A percentile compares a stretch with the other conserved stretches of the same genome.
phyloP scores from a whole-genome alignment of 108 stramenopile genomes.

The Cylindrotheca fusiformis region DNA sequence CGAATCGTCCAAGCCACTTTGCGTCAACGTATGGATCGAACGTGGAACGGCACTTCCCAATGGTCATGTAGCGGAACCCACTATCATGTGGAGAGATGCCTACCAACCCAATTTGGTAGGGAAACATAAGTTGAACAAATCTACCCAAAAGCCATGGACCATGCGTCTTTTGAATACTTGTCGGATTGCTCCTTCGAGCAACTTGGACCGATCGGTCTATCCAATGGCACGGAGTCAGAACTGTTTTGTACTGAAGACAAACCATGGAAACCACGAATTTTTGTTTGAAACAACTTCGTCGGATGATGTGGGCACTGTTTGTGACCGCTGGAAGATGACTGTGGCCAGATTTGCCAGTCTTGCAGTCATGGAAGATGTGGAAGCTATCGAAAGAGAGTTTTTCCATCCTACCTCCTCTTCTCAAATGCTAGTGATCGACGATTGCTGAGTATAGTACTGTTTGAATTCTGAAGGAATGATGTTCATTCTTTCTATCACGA shows the following conservation, averaged over 20 bases:
- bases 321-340: conserved; percentile 34
- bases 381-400: conserved; percentile 32
- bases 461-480: too few relatives aligned
- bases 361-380: conserved; percentile 36
- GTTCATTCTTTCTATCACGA: too few relatives aligned
- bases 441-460: not conserved
- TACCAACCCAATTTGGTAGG: conserved; percentile 24
- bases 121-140: conserved; percentile 15
- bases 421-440: conserved; percentile 20
- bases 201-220: conserved; percentile 13
- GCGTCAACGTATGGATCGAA: conserved; percentile 40
- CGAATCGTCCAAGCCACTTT: conserved; percentile 13
- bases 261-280: conserved; percentile 27
- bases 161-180: conserved; percentile 39
- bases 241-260: conserved; percentile 26
- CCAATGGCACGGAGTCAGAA: conserved; percentile 23
- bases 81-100: conserved; percentile 43
- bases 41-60: conserved; percentile 32
- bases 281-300: conserved; percentile 23
- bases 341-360: conserved; percentile 38
- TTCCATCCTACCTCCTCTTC: conserved; percentile 29
- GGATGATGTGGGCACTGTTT: conserved; percentile 9
- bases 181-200: conserved; percentile 13
- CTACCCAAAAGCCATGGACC: conserved; percentile 37
- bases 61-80: conserved; percentile 32